Percentiles rank a stretch among this genome's conserved stretches.
These are phyloP conservation scores for Carex pumila DNA, from an alignment of 176 grass and related monocot species.

Conservation along the genomic window DNA sequence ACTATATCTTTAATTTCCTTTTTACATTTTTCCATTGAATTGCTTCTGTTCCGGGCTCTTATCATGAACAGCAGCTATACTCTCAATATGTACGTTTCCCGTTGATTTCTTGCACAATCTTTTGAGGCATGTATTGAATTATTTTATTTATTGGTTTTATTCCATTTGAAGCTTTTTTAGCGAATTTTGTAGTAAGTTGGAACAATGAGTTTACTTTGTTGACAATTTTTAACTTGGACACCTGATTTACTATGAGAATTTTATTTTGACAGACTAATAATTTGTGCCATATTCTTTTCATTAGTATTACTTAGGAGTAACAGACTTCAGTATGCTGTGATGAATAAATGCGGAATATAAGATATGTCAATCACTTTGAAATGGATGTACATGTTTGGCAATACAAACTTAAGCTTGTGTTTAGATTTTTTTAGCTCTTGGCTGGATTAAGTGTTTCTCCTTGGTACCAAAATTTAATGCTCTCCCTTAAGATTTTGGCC, in stretches of 20 bases:
- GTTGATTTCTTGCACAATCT: neutral
- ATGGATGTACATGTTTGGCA: neutral
- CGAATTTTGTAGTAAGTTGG: neutral
- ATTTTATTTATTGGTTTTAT: conserved; percentile 12
- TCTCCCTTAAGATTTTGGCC: too few species aligned
- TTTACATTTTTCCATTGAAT: neutral
- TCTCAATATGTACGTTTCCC: neutral
- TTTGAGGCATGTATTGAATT: neutral
- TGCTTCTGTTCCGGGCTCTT: neutral
- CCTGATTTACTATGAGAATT: neutral
- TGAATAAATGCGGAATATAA: neutral
- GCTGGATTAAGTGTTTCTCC: too few species aligned
- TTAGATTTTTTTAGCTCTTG: too few species aligned
- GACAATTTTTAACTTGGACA: neutral
- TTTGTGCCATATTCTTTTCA: neutral
- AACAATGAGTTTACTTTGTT: neutral
- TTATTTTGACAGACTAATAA: neutral
- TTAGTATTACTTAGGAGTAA: neutral
- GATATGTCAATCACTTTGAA: neutral
- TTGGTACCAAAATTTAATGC: too few species aligned
- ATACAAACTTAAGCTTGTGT: neutral
- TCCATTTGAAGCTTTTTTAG: neutral
- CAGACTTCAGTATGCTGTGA: neutral
- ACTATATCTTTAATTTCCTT: conserved; percentile 56
- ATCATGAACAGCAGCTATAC: neutral